Base-by-base conservation (phyloP, 2,329 filamentous ascomycete genomes). In the Alternaria sp. region DNA sequence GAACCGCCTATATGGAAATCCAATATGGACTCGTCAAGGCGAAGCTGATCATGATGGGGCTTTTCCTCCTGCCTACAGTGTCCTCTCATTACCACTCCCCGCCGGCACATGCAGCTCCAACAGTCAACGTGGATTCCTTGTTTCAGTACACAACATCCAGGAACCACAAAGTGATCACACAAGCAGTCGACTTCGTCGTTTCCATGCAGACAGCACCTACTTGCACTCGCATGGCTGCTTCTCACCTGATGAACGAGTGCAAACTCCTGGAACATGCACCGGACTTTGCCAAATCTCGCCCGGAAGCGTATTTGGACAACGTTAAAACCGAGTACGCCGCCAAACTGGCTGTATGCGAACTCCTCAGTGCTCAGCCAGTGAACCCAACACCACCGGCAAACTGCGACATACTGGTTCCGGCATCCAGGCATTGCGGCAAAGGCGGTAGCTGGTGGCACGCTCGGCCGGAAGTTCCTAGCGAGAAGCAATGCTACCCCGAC, bases 331-430 rank as follows among this genome's bases (percentile, higher is more conserved):
- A 87, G 30, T 91, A 89, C 66, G 88, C 88, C 3, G 85, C 86
- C 9, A 85, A 88, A 47, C 81, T 91, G 15, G 88, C 89, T 11
- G 81, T 90, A 9, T 91, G 89, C 68, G 89, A 91, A 70, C 81
- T 90, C 8, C 81, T 82, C 11, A 84, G 83, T 19, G 85, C 86
- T 17, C 72, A 73, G 19, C 67, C 67, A 12, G 56, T 50, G 3
- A 82, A 83, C 11, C 81, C 84, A 15, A 59, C 75, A 3, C 79
- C 87, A 40, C 88, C 89, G 3, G 62, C 77, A 4, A 70, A 83
- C 23, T 91, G 89, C 67, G 69, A 78, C 17, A 77, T 83, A 2
- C 83, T 89, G 32, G 77, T 83, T 8, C 81, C 82, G 5, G 79
- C 81, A 7, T 69, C 76, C 0, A 68, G 77, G 64, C 77, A 67